phyloP scores from a whole-genome alignment of 176 grass and related monocot genomes.

The Carex cristatella region DNA sequence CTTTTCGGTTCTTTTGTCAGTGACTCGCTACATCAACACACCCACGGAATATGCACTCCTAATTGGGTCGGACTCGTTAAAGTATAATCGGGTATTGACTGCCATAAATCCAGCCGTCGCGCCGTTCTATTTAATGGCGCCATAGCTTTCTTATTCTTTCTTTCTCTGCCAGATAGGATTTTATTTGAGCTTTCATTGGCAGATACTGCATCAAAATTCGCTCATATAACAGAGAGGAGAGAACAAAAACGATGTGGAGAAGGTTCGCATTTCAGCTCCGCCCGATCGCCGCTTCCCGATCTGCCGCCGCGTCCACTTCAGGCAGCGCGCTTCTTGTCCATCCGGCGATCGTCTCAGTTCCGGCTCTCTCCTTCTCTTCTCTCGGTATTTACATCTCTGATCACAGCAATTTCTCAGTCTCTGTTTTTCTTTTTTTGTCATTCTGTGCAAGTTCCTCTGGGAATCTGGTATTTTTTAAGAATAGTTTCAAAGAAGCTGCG shows the following conservation, averaged over 20 bases:
- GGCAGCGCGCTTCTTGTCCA: neutral
- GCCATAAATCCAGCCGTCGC: neutral
- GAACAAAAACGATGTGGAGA: constrained; percentile 17
- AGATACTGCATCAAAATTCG: neutral
- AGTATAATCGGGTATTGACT: neutral
- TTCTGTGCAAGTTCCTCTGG: neutral
- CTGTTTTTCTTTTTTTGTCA: neutral
- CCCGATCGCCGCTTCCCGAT: neutral
- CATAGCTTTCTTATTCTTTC: neutral
- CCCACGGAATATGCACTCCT: too few species aligned
- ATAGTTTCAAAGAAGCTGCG: neutral
- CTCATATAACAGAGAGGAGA: neutral
- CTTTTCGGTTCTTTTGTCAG: too few species aligned
- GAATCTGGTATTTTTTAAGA: neutral
- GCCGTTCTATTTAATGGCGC: neutral
- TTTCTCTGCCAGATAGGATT: neutral
- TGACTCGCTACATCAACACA: too few species aligned
- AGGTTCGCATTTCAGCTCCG: constrained; percentile 16
- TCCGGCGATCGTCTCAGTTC: neutral
- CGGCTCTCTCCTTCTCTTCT: constrained; percentile 9
- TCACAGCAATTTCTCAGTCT: neutral
- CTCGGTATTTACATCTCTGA: constrained; percentile 11
- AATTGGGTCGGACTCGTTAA: neutral
- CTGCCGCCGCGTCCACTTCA: neutral
- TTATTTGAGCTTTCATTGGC: neutral